Evolutionary conservation across 306 rosid genomes (phyloP).

Genomic region (Lithocarpus polystachyus): DNA sequence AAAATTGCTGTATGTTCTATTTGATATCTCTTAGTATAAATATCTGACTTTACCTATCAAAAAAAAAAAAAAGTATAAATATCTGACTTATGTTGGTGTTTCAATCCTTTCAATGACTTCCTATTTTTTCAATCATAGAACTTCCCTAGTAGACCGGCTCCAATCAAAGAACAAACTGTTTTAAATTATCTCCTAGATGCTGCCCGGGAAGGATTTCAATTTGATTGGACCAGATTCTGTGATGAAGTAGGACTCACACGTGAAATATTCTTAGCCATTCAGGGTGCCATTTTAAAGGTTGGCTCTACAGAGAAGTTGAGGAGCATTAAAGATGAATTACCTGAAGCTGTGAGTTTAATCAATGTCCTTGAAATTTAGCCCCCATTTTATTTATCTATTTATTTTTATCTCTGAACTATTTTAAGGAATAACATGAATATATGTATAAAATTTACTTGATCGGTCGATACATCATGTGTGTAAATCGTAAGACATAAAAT

Average conservation of each 20-base stretch:
- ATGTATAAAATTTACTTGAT: neutral
- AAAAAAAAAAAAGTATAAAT: neutral
- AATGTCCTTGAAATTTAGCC: neutral
- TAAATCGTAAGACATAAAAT: neutral
- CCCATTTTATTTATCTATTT: neutral
- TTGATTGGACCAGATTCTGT: slow-evolving; percentile 72
- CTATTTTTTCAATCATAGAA: slow-evolving; percentile 38
- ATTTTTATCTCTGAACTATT: neutral
- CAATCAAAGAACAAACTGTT: slow-evolving; percentile 81
- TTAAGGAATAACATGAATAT: slow-evolving; percentile 8
- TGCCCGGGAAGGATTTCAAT: slow-evolving; percentile 61
- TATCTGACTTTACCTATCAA: slow-evolving; percentile 15
- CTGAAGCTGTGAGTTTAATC: slow-evolving; percentile 63
- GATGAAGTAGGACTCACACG: slow-evolving; percentile 52
- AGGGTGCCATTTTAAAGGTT: slow-evolving; percentile 64
- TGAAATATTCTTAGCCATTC: slow-evolving; percentile 41
- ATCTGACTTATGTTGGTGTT: slow-evolving; percentile 13
- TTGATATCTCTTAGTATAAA: neutral
- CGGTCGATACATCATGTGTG: neutral
- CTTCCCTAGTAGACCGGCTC: slow-evolving; percentile 69
- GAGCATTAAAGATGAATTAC: slow-evolving; percentile 81
- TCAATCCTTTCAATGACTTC: slow-evolving; percentile 6
- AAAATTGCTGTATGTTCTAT: slow-evolving; percentile 65
- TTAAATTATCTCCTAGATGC: slow-evolving; percentile 69
- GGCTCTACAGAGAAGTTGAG: slow-evolving; percentile 77